Evolutionary conservation across 208 protist genomes (phyloP).

Genomic region (Leishmania tarentolae): DNA sequence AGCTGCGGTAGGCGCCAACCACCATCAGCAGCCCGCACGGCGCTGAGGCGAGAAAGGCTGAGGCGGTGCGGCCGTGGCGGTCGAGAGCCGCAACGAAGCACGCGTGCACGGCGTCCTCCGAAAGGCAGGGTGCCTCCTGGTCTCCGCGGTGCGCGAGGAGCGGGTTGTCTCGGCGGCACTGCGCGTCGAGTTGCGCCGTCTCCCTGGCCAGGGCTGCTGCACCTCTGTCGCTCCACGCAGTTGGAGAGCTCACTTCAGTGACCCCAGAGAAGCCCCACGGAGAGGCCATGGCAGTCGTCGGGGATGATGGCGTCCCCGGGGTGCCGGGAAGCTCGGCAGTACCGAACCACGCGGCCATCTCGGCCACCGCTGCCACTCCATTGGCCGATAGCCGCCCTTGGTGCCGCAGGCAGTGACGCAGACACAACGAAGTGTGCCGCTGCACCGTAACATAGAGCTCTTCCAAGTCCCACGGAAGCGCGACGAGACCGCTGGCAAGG

Average conservation of each 20-base stretch:
- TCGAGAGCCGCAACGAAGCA: conserved; percentile 10
- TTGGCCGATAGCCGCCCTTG: not conserved
- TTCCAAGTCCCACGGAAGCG: conserved; percentile 47
- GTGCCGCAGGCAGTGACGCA: conserved; percentile 3
- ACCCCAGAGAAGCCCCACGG: conserved; percentile 1
- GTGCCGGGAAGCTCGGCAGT: not conserved
- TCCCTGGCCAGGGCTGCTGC: not conserved
- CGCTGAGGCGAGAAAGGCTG: conserved; percentile 18
- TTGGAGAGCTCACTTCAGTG: not conserved
- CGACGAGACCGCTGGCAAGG: conserved; percentile 20
- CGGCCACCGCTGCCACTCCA: not conserved
- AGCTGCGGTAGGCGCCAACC: conserved; percentile 54
- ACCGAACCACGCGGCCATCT: conserved; percentile 21
- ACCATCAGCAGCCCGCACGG: conserved; percentile 65
- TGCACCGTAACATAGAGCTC: conserved; percentile 36
- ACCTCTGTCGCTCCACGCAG: not conserved
- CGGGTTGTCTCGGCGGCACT: conserved; percentile 1
- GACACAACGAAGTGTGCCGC: conserved; percentile 35
- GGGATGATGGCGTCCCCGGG: conserved; percentile 1
- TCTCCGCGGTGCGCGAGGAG: not conserved
- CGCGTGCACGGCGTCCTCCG: conserved; percentile 6
- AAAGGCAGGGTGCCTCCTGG: not conserved
- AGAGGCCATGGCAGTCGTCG: not conserved
- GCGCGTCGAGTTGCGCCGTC: conserved; percentile 3
- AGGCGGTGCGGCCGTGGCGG: conserved; percentile 10